phyloP scores from a whole-genome alignment of 1,284 basidiomycete genomes.

The Takashimella tepidaria region DNA sequence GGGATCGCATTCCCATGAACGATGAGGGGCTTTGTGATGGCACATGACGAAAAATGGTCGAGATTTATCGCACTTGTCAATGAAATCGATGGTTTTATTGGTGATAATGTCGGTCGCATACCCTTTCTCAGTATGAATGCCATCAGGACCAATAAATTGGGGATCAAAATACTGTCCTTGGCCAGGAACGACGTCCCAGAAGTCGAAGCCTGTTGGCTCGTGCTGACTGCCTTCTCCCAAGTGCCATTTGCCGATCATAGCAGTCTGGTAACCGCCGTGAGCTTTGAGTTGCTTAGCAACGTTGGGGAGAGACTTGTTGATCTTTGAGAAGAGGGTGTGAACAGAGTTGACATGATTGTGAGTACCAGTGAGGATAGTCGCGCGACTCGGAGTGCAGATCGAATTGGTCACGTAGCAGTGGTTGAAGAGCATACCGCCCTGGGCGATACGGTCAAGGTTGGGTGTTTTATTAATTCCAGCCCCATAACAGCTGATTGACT shows the following conservation, averaged over 20 bases:
- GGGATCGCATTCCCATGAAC: constrained; percentile 25
- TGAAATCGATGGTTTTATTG: constrained; percentile 25
- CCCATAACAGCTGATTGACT: constrained; percentile 19
- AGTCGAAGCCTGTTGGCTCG: constrained; percentile 25
- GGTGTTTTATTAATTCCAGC: constrained; percentile 24
- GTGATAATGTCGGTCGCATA: constrained; percentile 31
- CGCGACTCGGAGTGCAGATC: constrained; percentile 20
- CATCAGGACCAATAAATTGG: constrained; percentile 15
- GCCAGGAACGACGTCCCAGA: constrained; percentile 24
- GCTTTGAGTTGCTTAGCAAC: constrained; percentile 20
- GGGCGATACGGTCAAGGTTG: constrained; percentile 19
- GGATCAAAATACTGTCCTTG: constrained; percentile 27
- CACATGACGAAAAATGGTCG: constrained; percentile 26
- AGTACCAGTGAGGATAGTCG: constrained; percentile 18
- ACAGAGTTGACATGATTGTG: constrained; percentile 22
- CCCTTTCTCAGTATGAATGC: constrained; percentile 13
- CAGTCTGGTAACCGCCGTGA: constrained; percentile 19
- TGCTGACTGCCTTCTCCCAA: constrained; percentile 21
- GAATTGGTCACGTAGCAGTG: constrained; percentile 29
- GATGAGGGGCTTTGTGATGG: constrained; percentile 29
- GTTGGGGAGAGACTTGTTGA: constrained; percentile 18
- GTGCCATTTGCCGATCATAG: constrained; percentile 25
- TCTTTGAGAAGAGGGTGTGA: constrained; percentile 10
- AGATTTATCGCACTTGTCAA: constrained; percentile 13
- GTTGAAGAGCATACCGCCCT: constrained; percentile 23